Percentiles rank a stretch among this genome's conserved stretches.
phyloP scores from a whole-genome alignment of 306 rosid species.

The Vigna nakashimae region DNA sequence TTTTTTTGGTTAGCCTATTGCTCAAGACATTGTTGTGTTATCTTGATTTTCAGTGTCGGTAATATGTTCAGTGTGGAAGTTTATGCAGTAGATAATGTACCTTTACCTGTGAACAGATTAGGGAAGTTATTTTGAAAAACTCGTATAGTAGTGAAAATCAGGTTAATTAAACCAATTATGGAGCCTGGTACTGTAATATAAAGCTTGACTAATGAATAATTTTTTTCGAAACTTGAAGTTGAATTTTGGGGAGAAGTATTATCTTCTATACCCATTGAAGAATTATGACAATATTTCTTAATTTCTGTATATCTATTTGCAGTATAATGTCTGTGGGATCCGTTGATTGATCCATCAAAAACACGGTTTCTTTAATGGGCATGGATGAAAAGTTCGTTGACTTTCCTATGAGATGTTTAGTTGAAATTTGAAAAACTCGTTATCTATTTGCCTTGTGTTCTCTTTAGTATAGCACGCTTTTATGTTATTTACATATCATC shows the following conservation, averaged over 20 bases:
- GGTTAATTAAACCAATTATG: slow-evolving; percentile 14
- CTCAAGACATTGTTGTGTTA: neutral
- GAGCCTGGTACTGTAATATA: neutral
- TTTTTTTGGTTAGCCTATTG: slow-evolving; percentile 15
- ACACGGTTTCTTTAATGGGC: neutral
- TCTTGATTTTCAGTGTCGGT: slow-evolving; percentile 20
- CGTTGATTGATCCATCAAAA: slow-evolving; percentile 15
- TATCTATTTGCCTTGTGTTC: neutral
- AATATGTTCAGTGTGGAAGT: slow-evolving; percentile 24
- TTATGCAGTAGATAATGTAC: slow-evolving; percentile 12
- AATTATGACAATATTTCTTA: neutral
- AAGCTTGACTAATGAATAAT: neutral
- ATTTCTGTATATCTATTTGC: slow-evolving; percentile 18
- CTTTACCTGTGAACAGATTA: slow-evolving; percentile 4
- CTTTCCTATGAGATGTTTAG: neutral
- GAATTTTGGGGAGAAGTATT: slow-evolving; percentile 20
- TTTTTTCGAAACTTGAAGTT: neutral
- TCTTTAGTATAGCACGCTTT: neutral
- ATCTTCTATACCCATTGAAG: neutral
- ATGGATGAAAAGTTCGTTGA: slow-evolving; percentile 6
- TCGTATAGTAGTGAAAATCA: neutral
- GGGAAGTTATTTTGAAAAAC: slow-evolving; percentile 16
- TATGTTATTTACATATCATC: neutral
- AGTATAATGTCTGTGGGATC: slow-evolving; percentile 9
- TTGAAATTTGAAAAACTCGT: slow-evolving; percentile 7